Base-by-base conservation (phyloP, 768 basidiomycete species). In the Tremella fuciformis region DNA sequence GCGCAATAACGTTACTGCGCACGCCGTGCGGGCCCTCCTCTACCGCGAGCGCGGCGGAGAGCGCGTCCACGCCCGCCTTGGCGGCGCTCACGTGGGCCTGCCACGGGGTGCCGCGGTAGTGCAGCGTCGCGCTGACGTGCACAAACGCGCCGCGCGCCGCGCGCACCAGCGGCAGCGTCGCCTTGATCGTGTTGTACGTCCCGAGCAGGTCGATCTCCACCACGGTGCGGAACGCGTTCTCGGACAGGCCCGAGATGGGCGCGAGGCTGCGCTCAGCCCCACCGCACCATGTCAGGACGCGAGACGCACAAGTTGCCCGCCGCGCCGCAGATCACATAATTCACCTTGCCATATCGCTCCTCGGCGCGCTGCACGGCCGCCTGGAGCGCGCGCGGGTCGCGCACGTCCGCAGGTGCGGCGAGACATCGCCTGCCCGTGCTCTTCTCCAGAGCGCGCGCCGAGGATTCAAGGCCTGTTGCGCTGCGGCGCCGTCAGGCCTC, bases 21-120 rank as follows among this genome's bases (percentile, higher is more conserved):
- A 98, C 85, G n/a, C 94, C 94, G 66, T 85, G 83, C 3, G 93
- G 94, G 0, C 93, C 94, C 78, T 94, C 92, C 78, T 98, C 93
- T 13, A 94, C 84, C 1, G 93, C 91, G 24, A 97, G 78, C 2
- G 89, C 91, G 1, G 82, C 81, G 55, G 88, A 89, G 4, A 92
- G 80, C 0, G 92, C 91, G 72, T 99, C 93, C 37, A 98, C 84
- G 16, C 83, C 94, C 0, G 94, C 92, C 77, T 98, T 99, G 21
- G 93, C 93, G 8, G 92, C 89, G 13, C 89, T 90, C 13, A 94
- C 91, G 69, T 97, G 94, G 8, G 84, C 90, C 78, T 97, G 93
- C 76, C 85, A 89, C 0, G 89, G 88, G 8, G 62, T 47, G 13
- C 67, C 65, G n/a, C 65, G 15, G 77, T 90, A 88, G 77, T 97